phyloP scores from a whole-genome alignment of 2,329 filamentous ascomycete species.

The Eurotiales sp. region DNA sequence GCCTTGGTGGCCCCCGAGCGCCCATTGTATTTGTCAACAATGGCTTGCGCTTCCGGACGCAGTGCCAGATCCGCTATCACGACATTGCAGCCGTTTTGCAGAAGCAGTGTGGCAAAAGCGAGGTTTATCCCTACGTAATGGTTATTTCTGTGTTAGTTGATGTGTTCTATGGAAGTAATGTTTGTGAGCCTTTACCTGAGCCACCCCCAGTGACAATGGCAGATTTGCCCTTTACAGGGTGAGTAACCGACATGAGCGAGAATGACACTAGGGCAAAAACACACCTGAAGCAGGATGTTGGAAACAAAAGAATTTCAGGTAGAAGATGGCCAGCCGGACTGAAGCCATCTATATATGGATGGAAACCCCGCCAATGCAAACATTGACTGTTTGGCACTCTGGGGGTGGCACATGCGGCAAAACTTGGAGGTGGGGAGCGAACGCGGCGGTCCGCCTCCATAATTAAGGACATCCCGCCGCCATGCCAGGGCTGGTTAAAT shows the following conservation, averaged over 20 bases:
- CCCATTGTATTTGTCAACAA: conserved; percentile 36
- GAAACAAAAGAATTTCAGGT: too few species aligned
- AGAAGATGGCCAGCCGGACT: too few species aligned
- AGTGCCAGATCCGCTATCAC: conserved; percentile 44
- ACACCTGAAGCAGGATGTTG: conserved; percentile 51
- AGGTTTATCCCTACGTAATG: conserved; percentile 42
- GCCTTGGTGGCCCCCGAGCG: conserved; percentile 27
- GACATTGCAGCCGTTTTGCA: conserved; percentile 46
- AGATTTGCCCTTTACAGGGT: conserved; percentile 43
- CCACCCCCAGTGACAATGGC: conserved; percentile 55
- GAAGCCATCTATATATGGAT: too few species aligned
- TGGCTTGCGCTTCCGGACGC: conserved; percentile 41
- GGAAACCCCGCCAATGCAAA: conserved; percentile 9
- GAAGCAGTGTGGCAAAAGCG: conserved; percentile 40
- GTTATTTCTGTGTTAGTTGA: background rate
- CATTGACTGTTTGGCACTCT: too few species aligned
- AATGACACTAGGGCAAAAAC: background rate
- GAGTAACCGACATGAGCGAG: conserved; percentile 28
- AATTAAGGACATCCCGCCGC: too few species aligned
- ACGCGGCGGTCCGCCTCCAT: too few species aligned
- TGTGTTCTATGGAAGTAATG: background rate
- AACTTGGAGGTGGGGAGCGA: too few species aligned
- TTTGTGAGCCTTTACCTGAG: conserved; percentile 44
- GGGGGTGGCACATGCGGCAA: too few species aligned
- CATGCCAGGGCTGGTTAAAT: too few species aligned